Evolutionary conservation across 2,329 filamentous ascomycete genomes (phyloP).

Genomic region (Talaromyces sp.): DNA sequence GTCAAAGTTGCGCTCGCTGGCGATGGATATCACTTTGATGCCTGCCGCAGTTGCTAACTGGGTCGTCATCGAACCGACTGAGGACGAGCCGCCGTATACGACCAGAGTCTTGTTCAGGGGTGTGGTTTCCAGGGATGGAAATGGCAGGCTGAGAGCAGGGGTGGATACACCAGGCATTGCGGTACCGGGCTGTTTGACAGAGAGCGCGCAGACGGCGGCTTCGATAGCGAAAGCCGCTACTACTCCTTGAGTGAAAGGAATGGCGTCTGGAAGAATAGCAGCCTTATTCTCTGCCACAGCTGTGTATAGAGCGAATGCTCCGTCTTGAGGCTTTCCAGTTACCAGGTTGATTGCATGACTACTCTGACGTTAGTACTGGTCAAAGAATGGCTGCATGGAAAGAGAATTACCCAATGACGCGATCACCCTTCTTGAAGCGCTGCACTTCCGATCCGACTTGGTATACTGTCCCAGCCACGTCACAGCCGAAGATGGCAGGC

Average conservation of each 20-base stretch:
- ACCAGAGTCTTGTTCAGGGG: conserved; percentile 20
- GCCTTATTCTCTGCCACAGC: conserved; percentile 10
- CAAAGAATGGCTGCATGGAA: not conserved
- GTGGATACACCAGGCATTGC: conserved; percentile 14
- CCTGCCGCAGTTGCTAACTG: conserved; percentile 42
- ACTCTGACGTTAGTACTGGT: not conserved
- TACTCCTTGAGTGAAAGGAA: conserved; percentile 9
- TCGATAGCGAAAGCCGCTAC: conserved; percentile 14
- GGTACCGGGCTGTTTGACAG: conserved; percentile 6
- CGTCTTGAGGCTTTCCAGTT: conserved; percentile 12
- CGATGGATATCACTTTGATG: conserved; percentile 37
- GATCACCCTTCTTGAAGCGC: conserved; percentile 28
- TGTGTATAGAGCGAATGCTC: conserved; percentile 15
- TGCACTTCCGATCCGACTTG: conserved; percentile 14
- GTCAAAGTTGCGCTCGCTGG: conserved; percentile 29
- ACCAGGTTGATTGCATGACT: conserved; percentile 15
- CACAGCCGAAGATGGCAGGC: conserved; percentile 13
- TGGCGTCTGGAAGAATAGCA: conserved; percentile 9
- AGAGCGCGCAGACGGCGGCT: conserved; percentile 16
- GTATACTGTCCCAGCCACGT: conserved; percentile 14
- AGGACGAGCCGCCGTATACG: conserved; percentile 45
- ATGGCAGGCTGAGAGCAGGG: conserved; percentile 16
- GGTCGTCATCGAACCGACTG: conserved; percentile 43
- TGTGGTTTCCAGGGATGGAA: conserved; percentile 1
- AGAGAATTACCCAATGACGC: conserved; percentile 25